Percentiles rank a stretch among this genome's conserved stretches.
These are phyloP conservation scores for Mucor velutinosus DNA, from an alignment of 371 early-diverging fungal genomes.

Conservation along the genomic window DNA sequence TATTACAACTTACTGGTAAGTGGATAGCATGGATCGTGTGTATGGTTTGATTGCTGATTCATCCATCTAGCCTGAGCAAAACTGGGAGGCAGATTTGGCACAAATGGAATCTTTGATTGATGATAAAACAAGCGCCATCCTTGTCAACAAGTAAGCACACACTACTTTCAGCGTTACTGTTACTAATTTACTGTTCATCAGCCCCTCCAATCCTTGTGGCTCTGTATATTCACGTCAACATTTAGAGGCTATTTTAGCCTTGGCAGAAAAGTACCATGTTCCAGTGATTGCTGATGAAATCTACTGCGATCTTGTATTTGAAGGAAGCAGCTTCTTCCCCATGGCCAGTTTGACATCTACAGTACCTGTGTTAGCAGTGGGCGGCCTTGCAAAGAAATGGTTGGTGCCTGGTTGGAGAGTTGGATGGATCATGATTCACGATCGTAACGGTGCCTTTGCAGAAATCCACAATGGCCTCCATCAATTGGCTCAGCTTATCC, in stretches of 20 bases:
- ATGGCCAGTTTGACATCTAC: slow-evolving; percentile 74
- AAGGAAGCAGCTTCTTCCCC: slow-evolving; percentile 65
- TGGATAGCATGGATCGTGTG: background rate
- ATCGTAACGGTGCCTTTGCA: slow-evolving; percentile 58
- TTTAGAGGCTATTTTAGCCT: slow-evolving; percentile 64
- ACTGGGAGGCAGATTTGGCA: slow-evolving; percentile 86
- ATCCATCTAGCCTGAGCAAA: slow-evolving; percentile 61
- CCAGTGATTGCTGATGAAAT: slow-evolving; percentile 94
- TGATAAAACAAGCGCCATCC: slow-evolving; percentile 75
- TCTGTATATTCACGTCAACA: slow-evolving; percentile 81
- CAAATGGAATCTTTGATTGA: slow-evolving; percentile 84
- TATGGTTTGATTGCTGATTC: background rate
- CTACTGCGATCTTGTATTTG: slow-evolving; percentile 89
- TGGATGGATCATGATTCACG: slow-evolving; percentile 89
- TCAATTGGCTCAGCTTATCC: slow-evolving; percentile 73
- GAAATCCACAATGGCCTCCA: slow-evolving; percentile 72
- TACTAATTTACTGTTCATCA: slow-evolving; percentile 3
- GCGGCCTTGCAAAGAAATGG: slow-evolving; percentile 91
- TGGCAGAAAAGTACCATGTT: slow-evolving; percentile 77
- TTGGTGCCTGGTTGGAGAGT: slow-evolving; percentile 93
- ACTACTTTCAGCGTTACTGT: background rate
- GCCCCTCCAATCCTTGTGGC: slow-evolving; percentile 90
- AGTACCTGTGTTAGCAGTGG: slow-evolving; percentile 83
- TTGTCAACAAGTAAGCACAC: slow-evolving; percentile 78
- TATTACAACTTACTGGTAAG: slow-evolving; percentile 79